These are phyloP conservation scores for Chytridium lagenaria DNA, from an alignment of 371 early-diverging fungal species.

Conservation along the genomic window DNA sequence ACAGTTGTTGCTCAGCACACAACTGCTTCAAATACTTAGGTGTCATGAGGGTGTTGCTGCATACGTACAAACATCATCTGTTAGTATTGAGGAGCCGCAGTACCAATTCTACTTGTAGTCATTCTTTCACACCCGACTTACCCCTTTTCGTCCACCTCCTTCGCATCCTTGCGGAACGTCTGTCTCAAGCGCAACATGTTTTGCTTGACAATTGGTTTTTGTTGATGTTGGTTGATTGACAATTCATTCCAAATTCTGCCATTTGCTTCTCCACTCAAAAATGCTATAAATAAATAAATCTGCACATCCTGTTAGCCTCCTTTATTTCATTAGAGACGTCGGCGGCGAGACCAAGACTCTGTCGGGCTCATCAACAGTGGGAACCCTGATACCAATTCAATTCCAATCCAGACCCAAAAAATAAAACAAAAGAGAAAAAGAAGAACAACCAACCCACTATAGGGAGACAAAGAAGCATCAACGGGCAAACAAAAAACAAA, in stretches of 20 bases:
- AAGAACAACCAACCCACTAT: neutral
- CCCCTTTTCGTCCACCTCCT: constrained; percentile 46
- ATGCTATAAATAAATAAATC: neutral
- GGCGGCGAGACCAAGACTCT: no score
- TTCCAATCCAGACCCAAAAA: neutral
- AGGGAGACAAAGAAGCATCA: neutral
- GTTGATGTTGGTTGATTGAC: neutral
- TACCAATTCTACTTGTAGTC: neutral
- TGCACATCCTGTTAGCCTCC: neutral
- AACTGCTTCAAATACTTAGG: constrained; percentile 57
- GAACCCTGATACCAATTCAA: neutral
- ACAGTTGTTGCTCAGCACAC: constrained; percentile 60
- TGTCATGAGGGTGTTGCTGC: constrained; percentile 61
- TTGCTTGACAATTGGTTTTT: neutral
- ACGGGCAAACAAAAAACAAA: neutral
- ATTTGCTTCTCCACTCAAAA: neutral
- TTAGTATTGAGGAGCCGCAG: no score
- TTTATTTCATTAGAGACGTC: neutral
- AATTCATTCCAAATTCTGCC: no score
- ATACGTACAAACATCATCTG: no score
- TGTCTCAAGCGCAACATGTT: constrained; percentile 11
- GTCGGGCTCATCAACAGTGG: neutral
- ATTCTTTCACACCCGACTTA: constrained; percentile 4
- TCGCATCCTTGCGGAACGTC: constrained; percentile 34
- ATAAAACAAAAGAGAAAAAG: neutral